Evolutionary conservation across 2,329 filamentous ascomycete genomes (phyloP), one percentile per base, ranked within the genome.

Genomic region (Bimuria novae-zelandiae): DNA sequence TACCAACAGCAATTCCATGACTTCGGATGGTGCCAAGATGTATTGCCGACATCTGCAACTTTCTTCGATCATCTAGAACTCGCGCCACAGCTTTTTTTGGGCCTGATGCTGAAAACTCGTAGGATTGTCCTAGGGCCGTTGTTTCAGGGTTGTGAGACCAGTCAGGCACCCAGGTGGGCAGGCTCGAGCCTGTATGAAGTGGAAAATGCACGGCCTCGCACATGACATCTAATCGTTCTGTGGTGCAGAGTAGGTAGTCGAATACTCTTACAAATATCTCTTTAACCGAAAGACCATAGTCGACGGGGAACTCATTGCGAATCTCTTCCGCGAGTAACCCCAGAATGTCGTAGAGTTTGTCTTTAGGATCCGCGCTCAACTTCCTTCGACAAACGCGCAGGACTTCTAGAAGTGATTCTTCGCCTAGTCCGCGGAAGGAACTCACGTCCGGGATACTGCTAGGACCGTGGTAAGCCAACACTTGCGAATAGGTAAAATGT

Each of bases 111-210:
- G 54, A 61, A 50, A 73, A 75, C 6, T 51, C 21, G 2, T 53
- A 52, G 0, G 14, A 35, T 4, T 51, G 44, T 3, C 53, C 51
- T 4, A 72, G 47, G 6, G 63, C 50, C 6, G 54, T 55, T 0
- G 55, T 50, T 6, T 61, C 51, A 2, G 65, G 56, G 2, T 58
- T 58, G 35, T 72, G 62, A 0, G 71, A 75, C 72, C 73, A 76
- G 53, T 76, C 73, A 0, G 73, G 73, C 2, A 69, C 66, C 67
- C 70, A 76, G 0, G 61, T 67, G 1, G 73, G 74, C 3, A 76
- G 51, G 11, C 57, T 64, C 3, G 62, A 51, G 45, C 54, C 63
- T 2, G 54, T 60, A 33, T 69, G 61, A 1, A 56, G 33, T 0
- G 69, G 70, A 32, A 65, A 74, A 41, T 75, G 65, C 36, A 74